Base-by-base conservation (phyloP, 345 rosid genomes). In the Abelmoschus esculentus region DNA sequence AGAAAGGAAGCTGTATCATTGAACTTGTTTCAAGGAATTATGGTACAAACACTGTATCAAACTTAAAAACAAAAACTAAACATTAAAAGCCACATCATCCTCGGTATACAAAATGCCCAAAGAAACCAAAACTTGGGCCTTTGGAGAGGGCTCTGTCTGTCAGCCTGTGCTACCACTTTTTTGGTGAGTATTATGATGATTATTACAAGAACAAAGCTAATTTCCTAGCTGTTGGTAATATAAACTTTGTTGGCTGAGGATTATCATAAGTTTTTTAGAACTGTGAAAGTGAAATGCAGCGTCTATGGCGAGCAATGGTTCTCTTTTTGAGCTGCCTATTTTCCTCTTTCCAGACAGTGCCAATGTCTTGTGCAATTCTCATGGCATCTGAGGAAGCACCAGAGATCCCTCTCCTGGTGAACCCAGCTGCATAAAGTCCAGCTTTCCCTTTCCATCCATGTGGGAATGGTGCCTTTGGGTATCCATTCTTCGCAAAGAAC, bases 351-450 rank as follows among this genome's bases (percentile, higher is more conserved):
- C 92, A 95, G 75, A 83, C 87, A n/a, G 72, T 74, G 78, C 93
- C 84, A 52, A 95, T 91, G 19, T 95, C 98, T 70, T 84, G 79
- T 22, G 96, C 90, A 3, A 91, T 87, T 34, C 73, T 89, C 61
- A 76, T 70, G 22, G 97, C 96, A 47, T 95, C 99, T 18, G 81
- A 81, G 52, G 96, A 89, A 52, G 89, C 90, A 69, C 98, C 98
- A 0, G 90, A 82, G 32, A 93, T 83, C 73, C 98, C 98, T 87
- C 83, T 93, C 86, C 83, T 84, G n/a, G 95, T 83, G 73, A 93
- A 93, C 76, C 98, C 98, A 70, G 87, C 97, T 60, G 98, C 97
- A 67, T 91, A 93, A 2, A 93, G 80, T 22, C 97, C 97, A 0
- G 73, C 81, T 14, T 79, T 85, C 34, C 95, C 98, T 76, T 91